A percentile compares a stretch with the other conserved stretches of the same genome.
phyloP scores from a whole-genome alignment of 495 filamentous ascomycete species.

The Penicillium samsonianum region DNA sequence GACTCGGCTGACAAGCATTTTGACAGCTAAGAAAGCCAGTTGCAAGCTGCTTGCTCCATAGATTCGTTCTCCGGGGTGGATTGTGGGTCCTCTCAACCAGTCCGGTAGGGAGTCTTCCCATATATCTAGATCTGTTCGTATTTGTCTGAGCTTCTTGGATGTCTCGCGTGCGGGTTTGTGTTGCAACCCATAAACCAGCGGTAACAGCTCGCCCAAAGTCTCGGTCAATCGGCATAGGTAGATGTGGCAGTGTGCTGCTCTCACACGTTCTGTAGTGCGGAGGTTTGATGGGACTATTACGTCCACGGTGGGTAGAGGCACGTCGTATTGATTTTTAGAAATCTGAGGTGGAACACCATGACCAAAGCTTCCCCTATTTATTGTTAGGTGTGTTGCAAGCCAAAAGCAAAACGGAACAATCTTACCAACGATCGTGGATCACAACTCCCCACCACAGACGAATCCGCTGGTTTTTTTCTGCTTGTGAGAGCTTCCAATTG shows the following conservation, averaged over 20 bases:
- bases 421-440: slow-evolving; percentile 56
- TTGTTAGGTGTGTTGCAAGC: slow-evolving; percentile 8
- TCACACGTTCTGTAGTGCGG: slow-evolving; percentile 45
- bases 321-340: slow-evolving; percentile 53
- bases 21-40: slow-evolving; percentile 52
- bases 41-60: slow-evolving; percentile 52
- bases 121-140: slow-evolving; percentile 47
- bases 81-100: slow-evolving; percentile 39
- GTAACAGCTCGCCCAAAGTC: slow-evolving; percentile 52
- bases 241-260: slow-evolving; percentile 52
- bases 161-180: slow-evolving; percentile 45
- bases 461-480: slow-evolving; percentile 50
- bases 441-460: slow-evolving; percentile 57
- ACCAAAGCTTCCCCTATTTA: slow-evolving; percentile 50
- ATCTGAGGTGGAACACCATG: slow-evolving; percentile 55
- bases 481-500: slow-evolving; percentile 49
- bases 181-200: slow-evolving; percentile 51
- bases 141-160: slow-evolving; percentile 42
- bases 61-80: slow-evolving; percentile 34
- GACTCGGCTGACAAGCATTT: slow-evolving; percentile 54
- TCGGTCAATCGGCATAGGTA: slow-evolving; percentile 54
- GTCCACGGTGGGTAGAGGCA: slow-evolving; percentile 51
- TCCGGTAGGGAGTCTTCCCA: slow-evolving; percentile 51
- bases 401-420: not conserved
- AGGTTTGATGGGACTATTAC: slow-evolving; percentile 34